Conservation (phyloP, 2,329 filamentous ascomycete species). For the Colletotrichum gigasporum region DNA sequence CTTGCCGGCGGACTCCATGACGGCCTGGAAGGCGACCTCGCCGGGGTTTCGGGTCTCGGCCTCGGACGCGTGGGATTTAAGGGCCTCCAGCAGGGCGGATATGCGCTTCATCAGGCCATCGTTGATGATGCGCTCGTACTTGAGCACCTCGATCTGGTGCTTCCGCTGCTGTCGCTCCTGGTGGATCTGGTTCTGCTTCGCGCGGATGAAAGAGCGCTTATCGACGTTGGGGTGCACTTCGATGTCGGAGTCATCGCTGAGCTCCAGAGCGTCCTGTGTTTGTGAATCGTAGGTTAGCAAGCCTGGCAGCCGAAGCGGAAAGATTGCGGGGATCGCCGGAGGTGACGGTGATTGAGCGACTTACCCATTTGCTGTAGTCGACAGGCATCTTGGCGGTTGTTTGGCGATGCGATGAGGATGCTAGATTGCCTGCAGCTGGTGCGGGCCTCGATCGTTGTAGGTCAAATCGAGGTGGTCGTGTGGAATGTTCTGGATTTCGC, state of each 20-base stretch:
- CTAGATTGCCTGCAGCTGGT: not conserved
- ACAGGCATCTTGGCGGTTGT: conserved; percentile 55
- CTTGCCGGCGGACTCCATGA: conserved; percentile 83
- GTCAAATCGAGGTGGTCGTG: not conserved
- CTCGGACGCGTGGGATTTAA: conserved; percentile 78
- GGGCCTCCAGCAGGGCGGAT: conserved; percentile 76
- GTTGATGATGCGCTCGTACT: conserved; percentile 94
- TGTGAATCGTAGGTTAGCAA: conserved; percentile 16
- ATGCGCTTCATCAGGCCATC: conserved; percentile 89
- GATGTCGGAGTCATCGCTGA: conserved; percentile 97
- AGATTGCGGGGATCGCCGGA: not conserved
- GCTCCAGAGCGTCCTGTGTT: conserved; percentile 83
- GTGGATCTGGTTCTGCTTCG: conserved; percentile 97
- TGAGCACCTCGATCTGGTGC: conserved; percentile 88
- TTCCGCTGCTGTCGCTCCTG: conserved; percentile 86
- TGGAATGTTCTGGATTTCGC: conserved; percentile 34
- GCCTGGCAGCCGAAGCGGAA: not conserved
- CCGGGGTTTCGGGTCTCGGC: conserved; percentile 73
- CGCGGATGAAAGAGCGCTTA: conserved; percentile 97
- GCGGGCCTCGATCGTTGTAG: not conserved
- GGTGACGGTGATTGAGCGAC: conserved; percentile 33
- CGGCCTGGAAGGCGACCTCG: conserved; percentile 86
- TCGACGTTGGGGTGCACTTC: conserved; percentile 99
- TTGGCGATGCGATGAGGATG: conserved; percentile 24
- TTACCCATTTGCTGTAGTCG: conserved; percentile 76